phyloP scores from a whole-genome alignment of 495 filamentous ascomycete genomes.

The Penicillium mononematosum region DNA sequence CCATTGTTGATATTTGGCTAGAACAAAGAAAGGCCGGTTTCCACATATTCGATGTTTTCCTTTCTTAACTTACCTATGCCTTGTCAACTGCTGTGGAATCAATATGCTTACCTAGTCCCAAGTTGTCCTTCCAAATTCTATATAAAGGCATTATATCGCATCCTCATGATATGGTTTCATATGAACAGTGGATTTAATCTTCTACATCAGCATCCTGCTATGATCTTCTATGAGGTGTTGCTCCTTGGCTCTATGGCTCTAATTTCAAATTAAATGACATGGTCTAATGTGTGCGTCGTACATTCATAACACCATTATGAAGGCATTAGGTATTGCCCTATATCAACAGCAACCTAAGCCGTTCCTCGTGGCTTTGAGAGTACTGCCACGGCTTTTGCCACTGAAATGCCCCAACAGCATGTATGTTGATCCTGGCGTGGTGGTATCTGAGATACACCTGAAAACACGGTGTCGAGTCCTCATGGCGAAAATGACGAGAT shows the following conservation, averaged over 20 bases:
- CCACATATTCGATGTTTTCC: not conserved
- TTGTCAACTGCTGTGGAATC: not conserved
- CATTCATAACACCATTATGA: slow-evolving; percentile 8
- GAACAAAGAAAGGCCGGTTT: not conserved
- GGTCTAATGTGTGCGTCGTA: slow-evolving; percentile 12
- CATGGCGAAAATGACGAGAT: not conserved
- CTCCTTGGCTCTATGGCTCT: not conserved
- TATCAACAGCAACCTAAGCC: too few species aligned
- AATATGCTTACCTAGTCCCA: not conserved
- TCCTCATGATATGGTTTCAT: not conserved
- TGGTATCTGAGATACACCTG: not conserved
- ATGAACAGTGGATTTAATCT: not conserved
- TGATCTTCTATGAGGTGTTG: not conserved
- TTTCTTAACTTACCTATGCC: not conserved
- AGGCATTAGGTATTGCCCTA: not conserved
- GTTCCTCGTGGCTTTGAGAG: not conserved
- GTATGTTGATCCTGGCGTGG: not conserved
- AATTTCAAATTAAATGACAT: slow-evolving; percentile 5
- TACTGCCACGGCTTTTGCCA: not conserved
- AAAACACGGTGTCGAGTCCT: not conserved
- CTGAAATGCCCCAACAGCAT: not conserved
- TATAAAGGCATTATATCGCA: not conserved
- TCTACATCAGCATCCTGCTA: not conserved
- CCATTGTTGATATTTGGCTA: not conserved
- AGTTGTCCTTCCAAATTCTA: not conserved